phyloP scores from a whole-genome alignment of 345 rosid species.

The Adansonia digitata region DNA sequence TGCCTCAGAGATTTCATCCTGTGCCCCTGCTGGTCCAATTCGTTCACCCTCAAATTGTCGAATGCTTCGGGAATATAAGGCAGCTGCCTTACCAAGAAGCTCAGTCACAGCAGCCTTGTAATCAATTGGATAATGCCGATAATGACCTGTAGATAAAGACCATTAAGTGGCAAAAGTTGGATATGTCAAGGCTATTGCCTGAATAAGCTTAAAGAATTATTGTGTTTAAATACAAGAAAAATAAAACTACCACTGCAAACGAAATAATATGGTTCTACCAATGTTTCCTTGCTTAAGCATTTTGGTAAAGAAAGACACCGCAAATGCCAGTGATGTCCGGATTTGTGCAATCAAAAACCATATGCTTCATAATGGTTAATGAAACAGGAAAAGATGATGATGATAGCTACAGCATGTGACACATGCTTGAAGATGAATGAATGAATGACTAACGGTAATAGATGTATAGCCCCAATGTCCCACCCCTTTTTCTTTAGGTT shows the following conservation, averaged over 20 bases:
- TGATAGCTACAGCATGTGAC: neutral
- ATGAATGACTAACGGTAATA: neutral
- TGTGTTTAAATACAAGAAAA: too few species aligned
- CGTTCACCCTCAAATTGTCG: conserved; percentile 44
- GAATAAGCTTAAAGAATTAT: too few species aligned
- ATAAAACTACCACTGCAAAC: too few species aligned
- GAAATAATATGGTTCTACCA: too few species aligned
- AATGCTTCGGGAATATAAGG: conserved; percentile 52
- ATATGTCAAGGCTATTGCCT: neutral
- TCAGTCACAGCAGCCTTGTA: conserved; percentile 79
- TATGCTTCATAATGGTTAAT: neutral
- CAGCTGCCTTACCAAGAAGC: conserved; percentile 67
- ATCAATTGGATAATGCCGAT: conserved; percentile 63
- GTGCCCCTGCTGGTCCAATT: conserved; percentile 41
- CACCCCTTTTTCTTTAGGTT: neutral
- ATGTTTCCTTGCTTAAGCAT: neutral
- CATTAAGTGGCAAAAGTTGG: neutral
- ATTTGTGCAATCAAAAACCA: neutral
- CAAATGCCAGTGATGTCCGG: too few species aligned
- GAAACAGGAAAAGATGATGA: neutral
- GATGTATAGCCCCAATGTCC: neutral
- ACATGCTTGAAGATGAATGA: neutral
- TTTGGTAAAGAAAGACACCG: neutral
- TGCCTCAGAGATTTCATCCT: conserved; percentile 43
- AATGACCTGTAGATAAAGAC: conserved; percentile 67